A percentile compares a stretch with the other conserved stretches of the same genome.
These are phyloP conservation scores for Ascobolus immersus DNA, from an alignment of 495 filamentous ascomycete species.

Conservation along the genomic window DNA sequence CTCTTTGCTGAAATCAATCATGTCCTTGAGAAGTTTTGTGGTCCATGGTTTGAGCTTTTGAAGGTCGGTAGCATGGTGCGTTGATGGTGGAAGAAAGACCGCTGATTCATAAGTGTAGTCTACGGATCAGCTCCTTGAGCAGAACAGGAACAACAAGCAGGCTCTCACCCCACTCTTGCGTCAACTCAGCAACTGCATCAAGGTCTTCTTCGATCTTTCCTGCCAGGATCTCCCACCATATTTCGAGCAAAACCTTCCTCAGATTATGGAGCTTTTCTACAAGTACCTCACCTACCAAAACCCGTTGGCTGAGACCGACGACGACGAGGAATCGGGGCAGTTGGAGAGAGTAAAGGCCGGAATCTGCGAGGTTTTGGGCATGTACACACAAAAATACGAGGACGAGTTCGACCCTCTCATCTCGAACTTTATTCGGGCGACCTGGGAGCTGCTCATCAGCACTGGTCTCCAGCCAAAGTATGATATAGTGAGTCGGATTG, in stretches of 20 bases:
- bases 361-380: conserved; percentile 65
- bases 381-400: conserved; percentile 80
- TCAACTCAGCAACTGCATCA: conserved; percentile 62
- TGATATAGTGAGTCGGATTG: conserved; percentile 30
- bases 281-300: conserved; percentile 87
- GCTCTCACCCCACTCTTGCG: conserved; percentile 48
- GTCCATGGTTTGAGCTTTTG: conserved; percentile 55
- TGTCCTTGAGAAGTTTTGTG: conserved; percentile 58
- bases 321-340: conserved; percentile 63
- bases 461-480: conserved; percentile 73
- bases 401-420: conserved; percentile 66
- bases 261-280: conserved; percentile 53
- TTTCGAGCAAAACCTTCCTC: conserved; percentile 50
- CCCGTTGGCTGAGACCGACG: conserved; percentile 47
- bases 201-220: conserved; percentile 83
- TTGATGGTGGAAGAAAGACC: conserved; percentile 33
- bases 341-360: conserved; percentile 70
- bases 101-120: too few relatives aligned
- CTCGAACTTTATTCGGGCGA: conserved; percentile 56
- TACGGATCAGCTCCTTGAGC: conserved; percentile 50
- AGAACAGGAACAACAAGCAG: conserved; percentile 45
- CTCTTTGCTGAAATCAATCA: conserved; percentile 88
- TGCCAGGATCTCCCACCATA: conserved; percentile 86
- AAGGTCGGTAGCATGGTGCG: conserved; percentile 24
- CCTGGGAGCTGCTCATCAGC: conserved; percentile 71